These are phyloP conservation scores for Fusarium sp. DNA, from an alignment of 2,329 filamentous ascomycete species.

Conservation along the genomic window DNA sequence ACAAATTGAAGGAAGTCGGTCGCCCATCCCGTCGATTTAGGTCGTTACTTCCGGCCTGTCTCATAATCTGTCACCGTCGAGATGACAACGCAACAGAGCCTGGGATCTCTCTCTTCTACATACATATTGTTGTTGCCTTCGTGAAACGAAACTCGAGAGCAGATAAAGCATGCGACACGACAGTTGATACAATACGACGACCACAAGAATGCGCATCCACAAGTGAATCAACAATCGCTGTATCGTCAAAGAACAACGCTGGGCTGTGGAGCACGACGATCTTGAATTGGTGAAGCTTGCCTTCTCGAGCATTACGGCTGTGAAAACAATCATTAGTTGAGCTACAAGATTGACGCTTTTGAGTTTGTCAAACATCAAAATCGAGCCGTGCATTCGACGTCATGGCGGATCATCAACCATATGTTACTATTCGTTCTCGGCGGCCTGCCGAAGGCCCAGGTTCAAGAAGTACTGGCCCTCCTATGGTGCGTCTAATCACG, in stretches of 20 bases:
- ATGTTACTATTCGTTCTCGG: conserved; percentile 66
- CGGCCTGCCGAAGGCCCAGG: conserved; percentile 60
- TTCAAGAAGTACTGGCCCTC: conserved; percentile 60
- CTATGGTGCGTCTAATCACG: conserved; percentile 57
- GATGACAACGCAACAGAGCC: conserved; percentile 38
- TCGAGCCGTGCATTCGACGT: conserved; percentile 12
- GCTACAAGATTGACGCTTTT: conserved; percentile 9
- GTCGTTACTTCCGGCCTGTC: conserved; percentile 14
- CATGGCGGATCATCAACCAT: conserved; percentile 62
- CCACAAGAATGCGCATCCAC: conserved; percentile 31
- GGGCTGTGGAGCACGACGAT: not conserved
- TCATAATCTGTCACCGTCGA: conserved; percentile 22
- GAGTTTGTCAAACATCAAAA: not conserved
- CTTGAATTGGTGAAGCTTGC: not conserved
- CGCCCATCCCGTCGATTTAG: conserved; percentile 16
- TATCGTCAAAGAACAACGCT: conserved; percentile 12
- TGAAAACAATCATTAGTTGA: conserved; percentile 14
- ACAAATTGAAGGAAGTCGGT: conserved; percentile 44
- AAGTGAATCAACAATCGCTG: conserved; percentile 13
- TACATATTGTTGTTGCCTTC: conserved; percentile 21
- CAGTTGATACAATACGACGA: conserved; percentile 3
- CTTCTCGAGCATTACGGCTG: conserved; percentile 6
- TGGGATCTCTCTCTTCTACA: conserved; percentile 17
- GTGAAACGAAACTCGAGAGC: conserved; percentile 20
- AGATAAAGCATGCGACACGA: not conserved